Percentiles rank a stretch among this genome's conserved stretches.
Conservation (phyloP, 108 stramenopile genomes). For the Stephanodiscus minutulus region DNA sequence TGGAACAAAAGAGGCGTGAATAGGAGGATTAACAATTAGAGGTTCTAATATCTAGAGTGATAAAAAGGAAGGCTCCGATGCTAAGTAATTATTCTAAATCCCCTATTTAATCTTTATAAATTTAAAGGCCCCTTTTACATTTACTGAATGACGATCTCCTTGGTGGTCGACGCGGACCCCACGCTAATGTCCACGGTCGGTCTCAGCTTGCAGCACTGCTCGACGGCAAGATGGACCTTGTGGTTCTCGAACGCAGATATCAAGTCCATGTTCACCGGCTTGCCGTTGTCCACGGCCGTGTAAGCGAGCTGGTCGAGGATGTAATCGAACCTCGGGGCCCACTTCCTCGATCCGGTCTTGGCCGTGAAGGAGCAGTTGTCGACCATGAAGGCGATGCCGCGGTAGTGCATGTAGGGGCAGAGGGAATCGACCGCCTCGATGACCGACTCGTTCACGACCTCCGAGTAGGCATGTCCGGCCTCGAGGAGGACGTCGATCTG, state of each 20-base stretch:
- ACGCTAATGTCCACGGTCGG: constrained; percentile 96
- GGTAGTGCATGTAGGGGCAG: constrained; percentile 99
- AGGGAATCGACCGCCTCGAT: constrained; percentile 98
- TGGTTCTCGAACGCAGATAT: constrained; percentile 90
- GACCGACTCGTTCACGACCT: constrained; percentile 98
- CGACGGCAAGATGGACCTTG: constrained; percentile 93
- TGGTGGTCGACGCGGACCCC: constrained; percentile 89
- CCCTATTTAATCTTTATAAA: too few species aligned
- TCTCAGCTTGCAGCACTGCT: constrained; percentile 95
- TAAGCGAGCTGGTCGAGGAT: constrained; percentile 98
- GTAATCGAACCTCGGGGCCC: constrained; percentile 99
- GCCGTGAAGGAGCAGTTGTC: constrained; percentile 99
- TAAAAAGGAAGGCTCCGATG: too few species aligned
- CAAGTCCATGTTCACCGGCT: constrained; percentile 80
- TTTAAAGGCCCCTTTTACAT: background rate
- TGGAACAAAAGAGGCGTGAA: too few species aligned
- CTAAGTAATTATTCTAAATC: too few species aligned
- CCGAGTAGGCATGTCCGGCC: constrained; percentile 97
- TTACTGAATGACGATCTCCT: constrained; percentile 96
- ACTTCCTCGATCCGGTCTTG: constrained; percentile 96
- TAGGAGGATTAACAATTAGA: too few species aligned
- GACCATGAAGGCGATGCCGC: constrained; percentile 98
- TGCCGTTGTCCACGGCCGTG: constrained; percentile 95
- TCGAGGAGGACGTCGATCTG: constrained; percentile 97
- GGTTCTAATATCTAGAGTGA: too few species aligned